Evolutionary conservation across 345 rosid genomes (phyloP), one percentile per base, ranked within the genome.

Genomic region (Populus nigra): DNA sequence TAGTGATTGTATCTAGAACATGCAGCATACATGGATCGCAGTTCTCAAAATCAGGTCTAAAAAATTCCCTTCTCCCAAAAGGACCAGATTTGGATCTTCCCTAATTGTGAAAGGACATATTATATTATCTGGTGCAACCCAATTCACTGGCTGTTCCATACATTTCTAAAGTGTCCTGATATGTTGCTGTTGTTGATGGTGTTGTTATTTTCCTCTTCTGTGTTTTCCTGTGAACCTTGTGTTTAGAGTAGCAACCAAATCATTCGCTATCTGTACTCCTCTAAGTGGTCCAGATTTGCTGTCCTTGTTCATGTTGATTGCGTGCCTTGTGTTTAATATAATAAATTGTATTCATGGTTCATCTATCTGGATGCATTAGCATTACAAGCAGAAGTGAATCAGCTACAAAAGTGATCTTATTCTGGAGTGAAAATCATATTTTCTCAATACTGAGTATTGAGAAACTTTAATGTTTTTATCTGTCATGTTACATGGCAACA

Each of bases 51-150:
- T 59, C 65, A n/a, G 16, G 3, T 59, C 63, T 59, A n/a, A 59
- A 23, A n/a, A 23, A 10, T 1, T 9, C 16, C 29, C 65, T 25
- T n/a, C 29, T 57, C 29, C 13, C 29, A n/a, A 8, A 23, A n/a
- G 29, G 29, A 59, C 65, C 65, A 59, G 23, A 59, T 59, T 59
- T 69, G 33, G 22, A 43, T 70, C 35, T 45, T 41, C 5, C 67
- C 29, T 25, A 8, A 63, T 38, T 47, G 45, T 75, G 15, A 15
- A 31, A 45, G 36, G 53, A 16, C 67, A 70, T 49, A 59, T 41
- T 69, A 3, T 31, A 77, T 57, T 41, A 18, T 43, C 16, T 73
- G 68, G 27, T 29, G 65, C 68, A 65, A 78, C 25, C 72, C 72
- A 59, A 67, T 35, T 13, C 18, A 43, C 49, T 78, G 53, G 22